Evolutionary conservation across 2,329 filamentous ascomycete species (phyloP).

Genomic region (Dactylella cylindrospora): DNA sequence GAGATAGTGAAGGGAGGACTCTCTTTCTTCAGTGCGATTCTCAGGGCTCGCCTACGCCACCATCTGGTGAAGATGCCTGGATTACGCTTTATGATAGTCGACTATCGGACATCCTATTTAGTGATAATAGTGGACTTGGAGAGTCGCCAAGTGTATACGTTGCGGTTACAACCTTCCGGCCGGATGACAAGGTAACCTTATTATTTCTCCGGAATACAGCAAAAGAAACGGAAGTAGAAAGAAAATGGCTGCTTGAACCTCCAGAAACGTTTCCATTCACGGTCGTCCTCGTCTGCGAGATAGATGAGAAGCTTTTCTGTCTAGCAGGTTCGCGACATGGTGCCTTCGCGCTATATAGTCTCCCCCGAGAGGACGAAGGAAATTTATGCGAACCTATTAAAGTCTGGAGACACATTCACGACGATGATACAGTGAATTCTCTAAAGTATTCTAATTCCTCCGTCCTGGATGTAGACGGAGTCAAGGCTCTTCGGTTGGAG

Average conservation of each 20-base stretch:
- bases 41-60: background rate
- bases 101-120: conserved; percentile 32
- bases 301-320: background rate
- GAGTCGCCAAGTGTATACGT: conserved; percentile 1
- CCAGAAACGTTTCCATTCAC: conserved; percentile 38
- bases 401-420: conserved; percentile 43
- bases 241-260: conserved; percentile 10
- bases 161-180: conserved; percentile 33
- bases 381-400: conserved; percentile 2
- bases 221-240: background rate
- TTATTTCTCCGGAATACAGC: conserved; percentile 2
- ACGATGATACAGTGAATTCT: conserved; percentile 46
- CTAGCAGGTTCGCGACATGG: conserved; percentile 33
- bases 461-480: background rate
- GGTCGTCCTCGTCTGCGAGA: conserved; percentile 8
- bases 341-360: conserved; percentile 24
- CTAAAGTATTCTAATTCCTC: background rate
- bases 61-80: conserved; percentile 5
- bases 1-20: conserved; percentile 24
- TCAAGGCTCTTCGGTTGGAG: background rate
- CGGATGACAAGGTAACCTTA: conserved; percentile 10
- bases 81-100: conserved; percentile 22
- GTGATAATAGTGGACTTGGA: background rate
- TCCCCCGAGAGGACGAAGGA: background rate
- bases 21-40: background rate